Evolutionary conservation across 306 rosid genomes (phyloP).

Genomic region (Oemleria cerasiformis): DNA sequence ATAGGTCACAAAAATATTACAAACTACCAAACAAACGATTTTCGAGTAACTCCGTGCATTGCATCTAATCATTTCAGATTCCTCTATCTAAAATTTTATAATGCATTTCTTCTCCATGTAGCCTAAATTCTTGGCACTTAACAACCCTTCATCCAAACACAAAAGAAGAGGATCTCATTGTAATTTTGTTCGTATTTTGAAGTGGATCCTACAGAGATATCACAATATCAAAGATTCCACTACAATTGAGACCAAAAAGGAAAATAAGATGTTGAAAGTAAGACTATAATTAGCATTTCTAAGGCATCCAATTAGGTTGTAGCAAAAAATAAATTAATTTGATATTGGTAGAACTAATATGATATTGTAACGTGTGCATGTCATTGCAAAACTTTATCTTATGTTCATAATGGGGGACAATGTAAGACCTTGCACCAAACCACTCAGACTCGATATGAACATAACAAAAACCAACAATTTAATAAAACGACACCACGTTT

Average conservation of each 20-base stretch:
- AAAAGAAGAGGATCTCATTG: too few species aligned
- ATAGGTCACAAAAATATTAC: too few species aligned
- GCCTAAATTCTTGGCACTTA: too few species aligned
- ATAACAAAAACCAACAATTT: too few species aligned
- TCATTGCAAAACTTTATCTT: background rate
- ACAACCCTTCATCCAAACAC: too few species aligned
- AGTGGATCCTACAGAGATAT: background rate
- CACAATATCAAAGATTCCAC: background rate
- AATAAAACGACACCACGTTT: background rate
- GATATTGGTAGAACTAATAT: background rate
- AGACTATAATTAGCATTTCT: too few species aligned
- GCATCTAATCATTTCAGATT: too few species aligned
- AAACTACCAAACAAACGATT: too few species aligned
- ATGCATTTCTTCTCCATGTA: too few species aligned
- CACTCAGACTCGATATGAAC: background rate
- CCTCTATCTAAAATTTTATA: too few species aligned
- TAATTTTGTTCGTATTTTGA: background rate
- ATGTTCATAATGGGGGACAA: background rate
- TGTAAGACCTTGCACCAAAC: background rate
- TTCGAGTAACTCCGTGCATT: too few species aligned
- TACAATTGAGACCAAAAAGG: background rate
- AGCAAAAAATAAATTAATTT: background rate
- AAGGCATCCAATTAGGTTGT: background rate
- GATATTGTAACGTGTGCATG: background rate
- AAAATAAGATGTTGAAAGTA: background rate